phyloP scores from a whole-genome alignment of 495 filamentous ascomycete species.

The Aspergillus mulundensis region DNA sequence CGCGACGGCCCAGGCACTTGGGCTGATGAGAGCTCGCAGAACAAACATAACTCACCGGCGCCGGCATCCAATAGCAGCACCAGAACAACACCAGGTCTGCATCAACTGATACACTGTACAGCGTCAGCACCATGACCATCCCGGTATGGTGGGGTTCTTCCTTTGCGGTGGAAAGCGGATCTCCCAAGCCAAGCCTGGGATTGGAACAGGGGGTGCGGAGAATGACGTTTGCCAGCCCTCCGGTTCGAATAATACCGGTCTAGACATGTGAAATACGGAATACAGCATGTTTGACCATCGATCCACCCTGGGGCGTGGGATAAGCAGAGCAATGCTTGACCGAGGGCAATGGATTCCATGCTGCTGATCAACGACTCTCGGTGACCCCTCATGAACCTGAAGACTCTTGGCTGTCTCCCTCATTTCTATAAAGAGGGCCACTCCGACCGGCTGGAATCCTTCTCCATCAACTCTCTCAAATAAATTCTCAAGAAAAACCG shows the following conservation, averaged over 20 bases:
- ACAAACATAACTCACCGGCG: conserved; percentile 3
- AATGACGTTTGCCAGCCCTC: conserved; percentile 21
- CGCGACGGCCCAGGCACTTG: conserved; percentile 27
- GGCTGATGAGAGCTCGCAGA: conserved; percentile 8
- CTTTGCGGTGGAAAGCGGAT: conserved; percentile 5
- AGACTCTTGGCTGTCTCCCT: conserved; percentile 19
- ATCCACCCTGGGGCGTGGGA: conserved; percentile 8
- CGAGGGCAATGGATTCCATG: conserved; percentile 10
- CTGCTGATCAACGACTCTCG: conserved; percentile 30
- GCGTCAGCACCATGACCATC: background rate
- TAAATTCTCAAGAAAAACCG: background rate
- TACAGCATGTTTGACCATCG: conserved; percentile 16
- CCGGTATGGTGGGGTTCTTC: conserved; percentile 6
- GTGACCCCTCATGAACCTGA: conserved; percentile 21
- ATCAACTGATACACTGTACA: conserved; percentile 1
- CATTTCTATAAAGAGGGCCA: conserved; percentile 34
- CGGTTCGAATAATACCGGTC: conserved; percentile 12
- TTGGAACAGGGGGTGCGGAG: conserved; percentile 13
- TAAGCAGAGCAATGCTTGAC: conserved; percentile 1
- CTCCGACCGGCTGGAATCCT: conserved; percentile 16
- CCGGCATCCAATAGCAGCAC: background rate
- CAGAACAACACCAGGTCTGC: background rate
- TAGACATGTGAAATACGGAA: conserved; percentile 24
- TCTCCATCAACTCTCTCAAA: conserved; percentile 7
- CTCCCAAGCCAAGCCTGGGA: conserved; percentile 18